Base-by-base conservation (phyloP, 129 eudicot genomes). In the Artemisia argyi region DNA sequence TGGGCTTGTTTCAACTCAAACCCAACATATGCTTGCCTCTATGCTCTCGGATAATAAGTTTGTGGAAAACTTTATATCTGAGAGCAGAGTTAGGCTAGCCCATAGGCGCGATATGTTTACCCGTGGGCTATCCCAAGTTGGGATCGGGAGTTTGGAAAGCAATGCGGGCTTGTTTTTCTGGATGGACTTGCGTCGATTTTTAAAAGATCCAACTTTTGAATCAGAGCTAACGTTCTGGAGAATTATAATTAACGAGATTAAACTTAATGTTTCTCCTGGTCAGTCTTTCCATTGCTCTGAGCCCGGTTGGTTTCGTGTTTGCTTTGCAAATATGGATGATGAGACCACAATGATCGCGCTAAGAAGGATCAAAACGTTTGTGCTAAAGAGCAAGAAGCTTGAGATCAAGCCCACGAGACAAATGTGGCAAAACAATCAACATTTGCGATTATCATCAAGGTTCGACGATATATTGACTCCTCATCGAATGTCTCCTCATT, bases 261-360 rank as follows among this genome's bases (percentile, higher is more conserved):
- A 83, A 74, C 78, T 86, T 46, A 86, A 86, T 11, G 85, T 86
- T 0, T 86, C 91, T 0, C 91, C 91, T 0, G 91, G 91, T 0
- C 82, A 84, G 15, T 86, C 87, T 9, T 86, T 83, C 26, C 87
- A 86, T 59, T 86, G 91, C 79, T 80, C 83, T 3, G 91, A 86
- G 61, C 81, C 87, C 0, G 91, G 91, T 3, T 86, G 91, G 91
- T 86, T 83, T 30, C 82, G 90, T 30, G 87, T 85, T 22, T 85
- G 90, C 50, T 82, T 79, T 52, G 90, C 90, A 20, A 86, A 86
- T 14, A 86, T 86, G 91, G 81, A 77, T 12, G 85, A 86, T 13
- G 85, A 86, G 67, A 86, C 91, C 0, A 62, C 85, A 75, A 63
- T 75, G 63, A 69, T 80, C 12, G 87, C 91, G 5, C 58, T 86